These are phyloP conservation scores for Pyrenochaeta sp. DNA, from an alignment of 2,329 filamentous ascomycete species.

Conservation along the genomic window DNA sequence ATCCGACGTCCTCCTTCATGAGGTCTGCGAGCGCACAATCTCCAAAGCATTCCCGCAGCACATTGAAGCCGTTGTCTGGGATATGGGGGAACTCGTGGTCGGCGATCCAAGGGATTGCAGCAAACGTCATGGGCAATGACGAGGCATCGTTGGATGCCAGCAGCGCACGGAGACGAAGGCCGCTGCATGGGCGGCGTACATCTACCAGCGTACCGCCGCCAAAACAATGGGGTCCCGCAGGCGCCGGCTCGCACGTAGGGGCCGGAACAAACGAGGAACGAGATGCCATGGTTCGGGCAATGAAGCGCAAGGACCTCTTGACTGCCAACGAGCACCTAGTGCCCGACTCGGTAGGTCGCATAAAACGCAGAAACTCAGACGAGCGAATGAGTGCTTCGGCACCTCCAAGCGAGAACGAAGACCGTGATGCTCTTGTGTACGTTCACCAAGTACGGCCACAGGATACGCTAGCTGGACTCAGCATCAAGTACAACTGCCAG, in stretches of 20 bases:
- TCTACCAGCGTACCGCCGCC: conserved; percentile 50
- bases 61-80: conserved; percentile 49
- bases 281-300: conserved; percentile 56
- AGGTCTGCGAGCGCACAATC: conserved; percentile 31
- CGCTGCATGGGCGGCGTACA: conserved; percentile 37
- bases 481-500: conserved; percentile 88
- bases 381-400: conserved; percentile 61
- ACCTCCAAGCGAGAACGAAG: conserved; percentile 65
- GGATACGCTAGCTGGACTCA: conserved; percentile 91
- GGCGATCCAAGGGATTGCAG: conserved; percentile 59
- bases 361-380: conserved; percentile 75
- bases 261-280: conserved; percentile 57
- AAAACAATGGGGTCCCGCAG: conserved; percentile 59
- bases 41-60: conserved; percentile 28
- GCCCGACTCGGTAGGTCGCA: conserved; percentile 56
- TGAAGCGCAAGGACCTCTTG: conserved; percentile 60
- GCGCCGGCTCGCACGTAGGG: conserved; percentile 51
- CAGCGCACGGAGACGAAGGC: conserved; percentile 37
- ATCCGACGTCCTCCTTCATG: conserved; percentile 37
- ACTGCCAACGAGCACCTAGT: conserved; percentile 52
- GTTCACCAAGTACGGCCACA: conserved; percentile 82
- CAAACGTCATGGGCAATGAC: conserved; percentile 58
- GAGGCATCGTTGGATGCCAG: conserved; percentile 22
- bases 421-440: conserved; percentile 84
- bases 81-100: conserved; percentile 60